Evolutionary conservation across 2,329 filamentous ascomycete genomes (phyloP).

Genomic region (Fusarium aywerte): DNA sequence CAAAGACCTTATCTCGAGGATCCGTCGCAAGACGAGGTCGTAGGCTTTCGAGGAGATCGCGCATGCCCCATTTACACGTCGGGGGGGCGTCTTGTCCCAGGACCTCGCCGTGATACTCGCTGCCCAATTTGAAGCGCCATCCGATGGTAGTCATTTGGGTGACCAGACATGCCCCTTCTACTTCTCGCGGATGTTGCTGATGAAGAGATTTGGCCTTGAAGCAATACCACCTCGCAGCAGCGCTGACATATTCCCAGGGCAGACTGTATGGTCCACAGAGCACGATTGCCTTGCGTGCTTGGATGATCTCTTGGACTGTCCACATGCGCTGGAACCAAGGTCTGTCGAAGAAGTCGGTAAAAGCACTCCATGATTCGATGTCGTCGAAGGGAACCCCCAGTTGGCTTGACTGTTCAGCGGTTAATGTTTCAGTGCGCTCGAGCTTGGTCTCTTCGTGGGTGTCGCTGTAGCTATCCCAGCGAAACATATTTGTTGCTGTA

Average conservation of each 20-base stretch:
- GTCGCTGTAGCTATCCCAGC: conserved; percentile 16
- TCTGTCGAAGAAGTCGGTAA: conserved; percentile 27
- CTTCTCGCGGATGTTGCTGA: neutral
- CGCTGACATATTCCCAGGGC: conserved; percentile 24
- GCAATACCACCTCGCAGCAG: conserved; percentile 32
- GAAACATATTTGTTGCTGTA: conserved; percentile 29
- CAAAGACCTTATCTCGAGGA: conserved; percentile 35
- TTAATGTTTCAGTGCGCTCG: conserved; percentile 15
- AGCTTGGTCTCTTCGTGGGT: conserved; percentile 12
- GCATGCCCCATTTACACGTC: conserved; percentile 26
- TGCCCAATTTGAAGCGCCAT: conserved; percentile 21
- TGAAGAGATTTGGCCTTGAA: conserved; percentile 19
- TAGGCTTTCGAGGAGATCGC: conserved; percentile 21
- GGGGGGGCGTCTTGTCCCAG: conserved; percentile 8
- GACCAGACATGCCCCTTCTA: conserved; percentile 21
- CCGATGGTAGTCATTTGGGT: conserved; percentile 23
- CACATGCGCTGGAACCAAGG: conserved; percentile 40
- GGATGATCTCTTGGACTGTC: conserved; percentile 41
- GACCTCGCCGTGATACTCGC: conserved; percentile 12
- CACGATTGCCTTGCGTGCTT: conserved; percentile 33
- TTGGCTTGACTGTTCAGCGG: conserved; percentile 12
- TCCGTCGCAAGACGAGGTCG: conserved; percentile 32
- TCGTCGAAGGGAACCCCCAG: conserved; percentile 33
- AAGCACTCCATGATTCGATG: conserved; percentile 8
- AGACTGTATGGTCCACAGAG: conserved; percentile 23